Evolutionary conservation across 225 moss, liverwort and hornwort genomes (phyloP).

Genomic region (Physcomitrium patens): DNA sequence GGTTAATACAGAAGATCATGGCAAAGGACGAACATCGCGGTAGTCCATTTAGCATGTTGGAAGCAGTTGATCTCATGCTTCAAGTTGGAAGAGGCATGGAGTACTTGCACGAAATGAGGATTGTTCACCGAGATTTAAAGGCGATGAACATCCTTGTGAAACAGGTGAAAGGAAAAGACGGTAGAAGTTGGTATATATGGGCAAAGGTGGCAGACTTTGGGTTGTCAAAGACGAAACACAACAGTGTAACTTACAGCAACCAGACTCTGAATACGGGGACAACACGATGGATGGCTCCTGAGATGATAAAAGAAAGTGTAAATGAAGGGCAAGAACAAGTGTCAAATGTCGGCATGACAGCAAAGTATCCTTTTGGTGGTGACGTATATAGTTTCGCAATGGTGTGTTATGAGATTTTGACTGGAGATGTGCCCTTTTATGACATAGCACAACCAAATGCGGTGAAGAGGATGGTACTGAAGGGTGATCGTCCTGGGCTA

Average conservation of each 20-base stretch:
- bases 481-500: neutral
- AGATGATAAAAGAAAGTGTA: neutral
- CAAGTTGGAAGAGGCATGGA: neutral
- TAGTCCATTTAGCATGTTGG: neutral
- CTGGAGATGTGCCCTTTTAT: neutral
- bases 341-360: neutral
- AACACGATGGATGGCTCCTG: slow-evolving; percentile 5
- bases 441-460: neutral
- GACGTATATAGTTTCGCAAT: slow-evolving; percentile 7
- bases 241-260: neutral
- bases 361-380: neutral
- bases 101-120: neutral
- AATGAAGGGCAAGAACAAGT: too few relatives aligned
- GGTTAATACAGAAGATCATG: neutral
- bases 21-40: neutral
- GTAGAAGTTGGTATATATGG: neutral
- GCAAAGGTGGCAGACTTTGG: neutral
- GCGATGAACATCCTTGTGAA: neutral
- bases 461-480: neutral
- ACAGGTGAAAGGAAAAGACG: neutral
- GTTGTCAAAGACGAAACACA: neutral
- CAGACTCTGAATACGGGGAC: neutral
- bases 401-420: slow-evolving; percentile 8
- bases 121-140: slow-evolving; percentile 9
- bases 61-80: slow-evolving; percentile 5